Percentiles rank a stretch among this genome's conserved stretches.
Evolutionary conservation across 345 rosid species (phyloP).

Genomic region (Erucastrum elatum): DNA sequence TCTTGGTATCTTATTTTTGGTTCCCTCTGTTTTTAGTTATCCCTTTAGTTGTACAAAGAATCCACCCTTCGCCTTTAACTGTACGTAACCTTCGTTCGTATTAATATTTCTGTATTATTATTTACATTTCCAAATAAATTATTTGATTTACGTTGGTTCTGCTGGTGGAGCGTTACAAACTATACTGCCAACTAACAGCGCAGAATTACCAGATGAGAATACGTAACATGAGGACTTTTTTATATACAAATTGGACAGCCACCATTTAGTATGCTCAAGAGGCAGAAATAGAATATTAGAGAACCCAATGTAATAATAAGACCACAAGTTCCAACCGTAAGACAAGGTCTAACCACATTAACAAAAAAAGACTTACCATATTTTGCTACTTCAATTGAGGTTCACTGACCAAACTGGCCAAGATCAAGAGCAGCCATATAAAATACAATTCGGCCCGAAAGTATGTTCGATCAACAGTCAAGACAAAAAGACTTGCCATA

Average conservation of each 20-base stretch:
- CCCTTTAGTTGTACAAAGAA: constrained; percentile 13
- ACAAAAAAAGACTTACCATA: too few relatives aligned
- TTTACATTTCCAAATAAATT: too few relatives aligned
- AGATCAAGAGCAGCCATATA: background rate
- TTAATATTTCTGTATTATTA: too few relatives aligned
- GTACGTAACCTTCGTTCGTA: constrained; percentile 5
- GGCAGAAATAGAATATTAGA: background rate
- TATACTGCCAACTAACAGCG: background rate
- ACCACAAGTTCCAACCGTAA: background rate
- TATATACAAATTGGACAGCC: background rate
- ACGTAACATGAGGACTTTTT: too few relatives aligned
- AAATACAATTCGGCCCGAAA: background rate
- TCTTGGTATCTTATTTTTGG: background rate
- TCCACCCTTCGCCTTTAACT: background rate
- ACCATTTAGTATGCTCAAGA: background rate
- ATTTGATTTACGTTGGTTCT: background rate
- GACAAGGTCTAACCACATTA: background rate
- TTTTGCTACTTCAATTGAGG: background rate
- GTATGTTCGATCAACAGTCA: background rate
- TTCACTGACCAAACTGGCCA: background rate
- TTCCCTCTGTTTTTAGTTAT: background rate
- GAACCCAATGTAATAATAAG: background rate
- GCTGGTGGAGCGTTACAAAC: background rate
- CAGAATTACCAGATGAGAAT: background rate
- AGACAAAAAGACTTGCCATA: background rate